Evolutionary conservation across 2,329 filamentous ascomycete species (phyloP).

Genomic region (Aspergillus carbonarius): DNA sequence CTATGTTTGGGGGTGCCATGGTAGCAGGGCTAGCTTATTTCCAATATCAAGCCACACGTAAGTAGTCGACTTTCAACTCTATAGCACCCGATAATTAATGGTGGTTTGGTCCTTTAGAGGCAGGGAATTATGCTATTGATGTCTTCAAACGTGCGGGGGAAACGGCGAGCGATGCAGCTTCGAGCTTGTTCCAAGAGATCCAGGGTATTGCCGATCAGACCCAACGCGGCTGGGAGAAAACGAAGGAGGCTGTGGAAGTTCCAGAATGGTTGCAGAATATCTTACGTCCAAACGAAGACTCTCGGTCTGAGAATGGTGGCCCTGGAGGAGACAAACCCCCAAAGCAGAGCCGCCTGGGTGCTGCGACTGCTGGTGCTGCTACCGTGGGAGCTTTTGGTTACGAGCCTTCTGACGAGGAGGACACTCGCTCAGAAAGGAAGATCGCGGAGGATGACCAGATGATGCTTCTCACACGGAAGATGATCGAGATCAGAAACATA

Average conservation of each 20-base stretch:
- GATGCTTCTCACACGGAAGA: constrained; percentile 99
- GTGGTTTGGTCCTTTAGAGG: constrained; percentile 51
- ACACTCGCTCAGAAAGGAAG: constrained; percentile 60
- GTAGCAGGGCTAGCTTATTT: constrained; percentile 87
- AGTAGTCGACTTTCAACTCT: constrained; percentile 35
- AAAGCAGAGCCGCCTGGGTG: constrained; percentile 55
- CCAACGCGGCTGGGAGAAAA: constrained; percentile 75
- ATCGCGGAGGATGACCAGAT: constrained; percentile 91
- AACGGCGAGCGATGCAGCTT: constrained; percentile 67
- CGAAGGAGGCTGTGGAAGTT: constrained; percentile 70
- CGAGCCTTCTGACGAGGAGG: constrained; percentile 64
- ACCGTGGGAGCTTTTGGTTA: constrained; percentile 79
- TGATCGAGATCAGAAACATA: constrained; percentile 97
- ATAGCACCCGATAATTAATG: constrained; percentile 6
- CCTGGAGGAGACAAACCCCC: constrained; percentile 47
- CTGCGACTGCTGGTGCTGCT: constrained; percentile 63
- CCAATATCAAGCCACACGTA: constrained; percentile 91
- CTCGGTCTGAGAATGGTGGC: constrained; percentile 51
- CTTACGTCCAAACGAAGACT: constrained; percentile 61
- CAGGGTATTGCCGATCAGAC: constrained; percentile 77
- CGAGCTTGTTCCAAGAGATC: constrained; percentile 68
- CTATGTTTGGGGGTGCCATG: constrained; percentile 85
- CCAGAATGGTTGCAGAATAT: constrained; percentile 80
- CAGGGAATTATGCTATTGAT: constrained; percentile 74
- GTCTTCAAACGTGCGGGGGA: constrained; percentile 73